A percentile compares a stretch with the other conserved stretches of the same genome.
phyloP scores from a whole-genome alignment of 1,284 basidiomycete genomes.

The Rhodotorula sp. region DNA sequence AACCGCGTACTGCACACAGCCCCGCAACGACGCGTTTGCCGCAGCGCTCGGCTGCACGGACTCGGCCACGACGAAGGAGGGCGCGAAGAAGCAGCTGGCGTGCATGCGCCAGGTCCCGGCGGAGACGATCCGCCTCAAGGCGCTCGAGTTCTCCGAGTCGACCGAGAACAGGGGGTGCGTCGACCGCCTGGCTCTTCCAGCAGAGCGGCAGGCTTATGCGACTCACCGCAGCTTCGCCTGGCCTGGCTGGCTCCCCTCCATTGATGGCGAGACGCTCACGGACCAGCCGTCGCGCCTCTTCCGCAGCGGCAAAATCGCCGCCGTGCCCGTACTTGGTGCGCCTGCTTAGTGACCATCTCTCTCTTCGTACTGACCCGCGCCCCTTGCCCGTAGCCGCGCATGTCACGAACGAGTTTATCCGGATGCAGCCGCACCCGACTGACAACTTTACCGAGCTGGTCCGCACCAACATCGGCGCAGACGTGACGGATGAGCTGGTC shows the following conservation, averaged over 20 bases:
- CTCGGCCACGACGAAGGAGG: slow-evolving; percentile 5
- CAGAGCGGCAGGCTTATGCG: neutral
- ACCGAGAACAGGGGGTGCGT: slow-evolving; percentile 18
- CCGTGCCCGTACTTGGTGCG: slow-evolving; percentile 19
- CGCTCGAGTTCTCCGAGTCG: slow-evolving; percentile 10
- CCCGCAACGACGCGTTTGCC: slow-evolving; percentile 21
- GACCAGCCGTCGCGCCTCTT: slow-evolving; percentile 29
- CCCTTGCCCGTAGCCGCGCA: slow-evolving; percentile 3
- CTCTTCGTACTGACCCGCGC: neutral
- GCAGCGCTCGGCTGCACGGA: slow-evolving; percentile 22
- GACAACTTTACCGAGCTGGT: slow-evolving; percentile 9
- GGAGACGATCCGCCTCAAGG: slow-evolving; percentile 24
- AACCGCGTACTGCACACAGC: neutral
- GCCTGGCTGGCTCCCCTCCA: slow-evolving; percentile 23
- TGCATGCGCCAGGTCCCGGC: slow-evolving; percentile 28
- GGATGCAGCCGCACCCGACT: slow-evolving; percentile 1
- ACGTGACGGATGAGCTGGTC: neutral
- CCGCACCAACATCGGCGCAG: neutral
- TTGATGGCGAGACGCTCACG: slow-evolving; percentile 35
- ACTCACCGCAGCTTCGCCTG: neutral
- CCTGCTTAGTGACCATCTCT: accelerated
- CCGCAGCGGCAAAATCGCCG: slow-evolving; percentile 31
- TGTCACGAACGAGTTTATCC: slow-evolving; percentile 5
- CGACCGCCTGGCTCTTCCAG: too few species aligned
- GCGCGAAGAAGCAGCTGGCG: slow-evolving; percentile 25